These are phyloP conservation scores for Macadamia integrifolia DNA, from an alignment of 164 flowering plant genomes.

Conservation along the genomic window DNA sequence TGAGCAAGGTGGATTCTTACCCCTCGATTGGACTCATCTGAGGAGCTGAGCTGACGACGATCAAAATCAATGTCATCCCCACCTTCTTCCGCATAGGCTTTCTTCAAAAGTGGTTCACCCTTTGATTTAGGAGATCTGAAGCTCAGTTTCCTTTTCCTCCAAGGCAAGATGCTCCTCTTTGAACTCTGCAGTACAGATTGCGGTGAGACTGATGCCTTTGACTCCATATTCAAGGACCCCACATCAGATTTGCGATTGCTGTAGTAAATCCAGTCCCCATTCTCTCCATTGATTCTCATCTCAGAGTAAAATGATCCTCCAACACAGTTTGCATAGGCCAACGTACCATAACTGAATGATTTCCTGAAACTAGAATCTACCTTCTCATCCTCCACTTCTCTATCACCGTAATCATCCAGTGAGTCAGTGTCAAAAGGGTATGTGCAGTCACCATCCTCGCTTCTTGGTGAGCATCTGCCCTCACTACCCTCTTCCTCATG, in stretches of 20 bases:
- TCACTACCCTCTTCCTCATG: constrained; percentile 81
- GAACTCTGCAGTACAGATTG: constrained; percentile 42
- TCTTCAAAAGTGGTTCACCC: constrained; percentile 93
- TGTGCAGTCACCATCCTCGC: constrained; percentile 71
- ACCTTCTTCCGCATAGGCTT: constrained; percentile 92
- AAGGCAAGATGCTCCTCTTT: constrained; percentile 68
- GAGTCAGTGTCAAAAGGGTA: constrained; percentile 81
- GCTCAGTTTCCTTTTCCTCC: constrained; percentile 92
- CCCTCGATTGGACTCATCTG: constrained; percentile 69
- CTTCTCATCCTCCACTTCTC: constrained; percentile 57
- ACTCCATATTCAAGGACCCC: constrained; percentile 46
- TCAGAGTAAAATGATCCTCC: constrained; percentile 62
- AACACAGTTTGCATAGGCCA: constrained; percentile 78
- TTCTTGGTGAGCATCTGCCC: constrained; percentile 58
- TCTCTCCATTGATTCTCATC: constrained; percentile 40
- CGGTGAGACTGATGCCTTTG: constrained; percentile 32
- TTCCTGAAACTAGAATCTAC: constrained; percentile 56
- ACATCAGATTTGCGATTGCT: constrained; percentile 84
- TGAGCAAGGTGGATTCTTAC: constrained; percentile 31
- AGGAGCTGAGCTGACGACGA: constrained; percentile 88
- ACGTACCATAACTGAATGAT: constrained; percentile 80
- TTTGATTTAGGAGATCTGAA: constrained; percentile 90
- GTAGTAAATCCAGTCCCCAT: constrained; percentile 81
- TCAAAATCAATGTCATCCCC: constrained; percentile 99
- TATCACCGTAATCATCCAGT: constrained; percentile 61